Conservation (phyloP, 2,329 filamentous ascomycete genomes). For the Coniella vitis region DNA sequence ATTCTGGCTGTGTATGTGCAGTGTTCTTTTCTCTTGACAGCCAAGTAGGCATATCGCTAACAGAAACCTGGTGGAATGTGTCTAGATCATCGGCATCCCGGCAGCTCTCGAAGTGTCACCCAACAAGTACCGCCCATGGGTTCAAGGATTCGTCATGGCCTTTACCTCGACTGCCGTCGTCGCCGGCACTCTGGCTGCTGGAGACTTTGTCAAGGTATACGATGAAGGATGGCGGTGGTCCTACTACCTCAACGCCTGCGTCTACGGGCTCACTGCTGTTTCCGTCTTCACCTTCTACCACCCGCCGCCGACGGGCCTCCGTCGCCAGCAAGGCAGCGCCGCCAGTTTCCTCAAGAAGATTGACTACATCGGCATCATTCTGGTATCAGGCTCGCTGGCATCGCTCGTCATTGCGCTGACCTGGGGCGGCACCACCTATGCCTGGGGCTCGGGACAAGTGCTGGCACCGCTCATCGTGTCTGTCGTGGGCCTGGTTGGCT, state of each 20-base stretch:
- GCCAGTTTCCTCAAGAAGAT: background rate
- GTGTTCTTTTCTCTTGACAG: background rate
- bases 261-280: slow-evolving; percentile 3
- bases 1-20: slow-evolving; percentile 10
- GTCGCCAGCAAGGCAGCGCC: background rate
- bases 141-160: slow-evolving; percentile 3
- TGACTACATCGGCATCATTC: slow-evolving; percentile 9
- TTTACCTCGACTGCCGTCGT: slow-evolving; percentile 5
- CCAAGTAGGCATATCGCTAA: background rate
- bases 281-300: slow-evolving; percentile 8
- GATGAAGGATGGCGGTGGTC: slow-evolving; percentile 8
- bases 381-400: slow-evolving; percentile 7
- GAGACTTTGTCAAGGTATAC: slow-evolving; percentile 11
- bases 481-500: background rate
- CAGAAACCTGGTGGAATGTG: background rate
- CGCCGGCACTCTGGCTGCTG: slow-evolving; percentile 6
- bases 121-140: slow-evolving; percentile 5
- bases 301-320: slow-evolving; percentile 8
- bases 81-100: slow-evolving; percentile 9
- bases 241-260: slow-evolving; percentile 10
- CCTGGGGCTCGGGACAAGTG: slow-evolving; percentile 5
- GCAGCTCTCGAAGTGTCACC: slow-evolving; percentile 7
- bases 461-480: slow-evolving; percentile 2
- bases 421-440: slow-evolving; percentile 10
- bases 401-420: slow-evolving; percentile 3